phyloP scores from a whole-genome alignment of 23 red algal species.

The Gracilaria domingensis region DNA sequence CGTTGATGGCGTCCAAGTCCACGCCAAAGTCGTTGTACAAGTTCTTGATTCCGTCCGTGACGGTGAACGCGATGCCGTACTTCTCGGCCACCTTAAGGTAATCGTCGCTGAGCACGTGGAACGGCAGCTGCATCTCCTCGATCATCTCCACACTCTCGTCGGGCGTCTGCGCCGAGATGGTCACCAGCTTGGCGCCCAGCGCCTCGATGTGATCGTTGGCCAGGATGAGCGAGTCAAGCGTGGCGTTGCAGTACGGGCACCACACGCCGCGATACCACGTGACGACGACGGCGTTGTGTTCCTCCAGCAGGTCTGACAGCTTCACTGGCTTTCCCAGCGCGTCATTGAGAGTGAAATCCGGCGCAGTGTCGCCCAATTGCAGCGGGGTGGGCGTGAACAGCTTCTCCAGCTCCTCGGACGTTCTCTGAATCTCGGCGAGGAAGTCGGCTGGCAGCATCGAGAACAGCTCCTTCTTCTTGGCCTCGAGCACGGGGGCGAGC shows the following conservation, averaged over 20 bases:
- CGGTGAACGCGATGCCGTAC: conserved; percentile 45
- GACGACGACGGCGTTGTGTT: conserved; percentile 32
- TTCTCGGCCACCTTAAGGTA: conserved; percentile 30
- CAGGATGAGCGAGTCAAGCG: conserved; percentile 31
- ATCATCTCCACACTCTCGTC: conserved; percentile 41
- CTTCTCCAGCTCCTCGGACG: conserved; percentile 19
- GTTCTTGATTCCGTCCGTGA: conserved; percentile 35
- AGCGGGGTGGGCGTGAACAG: conserved; percentile 42
- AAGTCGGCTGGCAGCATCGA: neutral
- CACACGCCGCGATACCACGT: conserved; percentile 58
- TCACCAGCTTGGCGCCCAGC: conserved; percentile 35
- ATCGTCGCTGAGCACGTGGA: conserved; percentile 38
- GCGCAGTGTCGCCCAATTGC: neutral
- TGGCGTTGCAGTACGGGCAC: conserved; percentile 60
- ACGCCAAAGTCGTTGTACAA: conserved; percentile 45
- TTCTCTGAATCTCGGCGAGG: neutral
- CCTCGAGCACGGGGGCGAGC: conserved; percentile 37
- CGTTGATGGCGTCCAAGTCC: conserved; percentile 50
- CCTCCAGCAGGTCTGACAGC: conserved; percentile 10
- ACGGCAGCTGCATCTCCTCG: conserved; percentile 36
- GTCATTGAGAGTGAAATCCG: conserved; percentile 22
- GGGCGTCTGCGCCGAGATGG: conserved; percentile 35
- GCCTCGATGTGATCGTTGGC: conserved; percentile 34
- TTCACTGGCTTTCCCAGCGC: conserved; percentile 16
- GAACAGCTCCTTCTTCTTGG: conserved; percentile 20